Evolutionary conservation across 352 stramenopile genomes (phyloP), one percentile per base, ranked within the genome.

Genomic region (Peronospora destructor): DNA sequence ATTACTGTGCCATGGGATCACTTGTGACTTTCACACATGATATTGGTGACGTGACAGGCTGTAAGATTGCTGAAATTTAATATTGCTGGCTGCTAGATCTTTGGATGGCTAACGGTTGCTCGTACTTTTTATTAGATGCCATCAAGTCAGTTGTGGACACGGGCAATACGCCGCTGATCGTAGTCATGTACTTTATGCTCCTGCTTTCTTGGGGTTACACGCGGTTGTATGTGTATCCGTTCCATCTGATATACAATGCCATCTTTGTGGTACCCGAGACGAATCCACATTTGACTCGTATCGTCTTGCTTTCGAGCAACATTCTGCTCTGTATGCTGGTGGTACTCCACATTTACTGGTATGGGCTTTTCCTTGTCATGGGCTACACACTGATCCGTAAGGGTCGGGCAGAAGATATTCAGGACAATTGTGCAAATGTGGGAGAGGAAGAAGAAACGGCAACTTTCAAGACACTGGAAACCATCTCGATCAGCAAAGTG

Each of bases 91-190:
- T 30, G 26, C 5, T 30, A 6, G 1, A 30, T 30, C 5, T n/a
- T 28, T 41, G 8, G n/a, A 21, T 34, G 28, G 54, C 45, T 61
- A 46, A 65, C 12, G 17, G 43, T 5, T 36, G 14, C 33, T 9
- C 58, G 45, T 29, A n/a, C 29, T 13, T 51, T 38, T 39, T 12
- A n/a, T 17, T 44, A 85, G 76, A 87, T 40, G 71, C 53, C 6
- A 85, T 87, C 59, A 87, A 87, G 66, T 67, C 66, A 34, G 61
- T 83, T 41, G 76, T 87, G 40, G 76, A 87, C 56, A 63, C 50
- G 35, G 60, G 53, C 30, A 54, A 59, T 13, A 76, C 59, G 12
- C 50, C 59, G 8, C 38, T 76, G 13, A 34, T 68, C 3, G 53
- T 45, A 23, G 39, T 64, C 25, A 59, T 73, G 46, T 76, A 76